Conservation (phyloP, 169 alveolate species). For the Perkinsus marinus region DNA sequence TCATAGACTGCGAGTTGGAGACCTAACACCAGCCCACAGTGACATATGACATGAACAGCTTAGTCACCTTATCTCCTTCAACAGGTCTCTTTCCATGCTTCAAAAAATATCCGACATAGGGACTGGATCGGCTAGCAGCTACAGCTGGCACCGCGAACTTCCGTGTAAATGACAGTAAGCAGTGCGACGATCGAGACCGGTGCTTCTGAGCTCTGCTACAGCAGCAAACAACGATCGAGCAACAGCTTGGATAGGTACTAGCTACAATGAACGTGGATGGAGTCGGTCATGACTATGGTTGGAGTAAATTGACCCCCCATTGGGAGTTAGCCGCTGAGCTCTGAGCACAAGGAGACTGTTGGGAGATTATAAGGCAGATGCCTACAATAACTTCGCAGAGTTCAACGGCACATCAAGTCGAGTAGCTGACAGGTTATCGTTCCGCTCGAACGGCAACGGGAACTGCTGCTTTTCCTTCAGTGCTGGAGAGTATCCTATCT, state of each 20-base stretch:
- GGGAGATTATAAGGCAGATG: no score
- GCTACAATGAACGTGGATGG: neutral
- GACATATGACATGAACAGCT: no score
- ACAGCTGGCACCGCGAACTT: neutral
- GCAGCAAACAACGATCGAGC: neutral
- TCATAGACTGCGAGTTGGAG: neutral
- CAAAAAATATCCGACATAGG: neutral
- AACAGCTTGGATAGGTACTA: neutral
- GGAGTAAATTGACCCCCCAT: no score
- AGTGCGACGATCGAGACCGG: neutral
- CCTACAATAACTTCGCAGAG: no score
- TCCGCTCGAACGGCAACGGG: no score
- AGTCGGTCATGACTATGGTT: no score
- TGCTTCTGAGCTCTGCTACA: neutral
- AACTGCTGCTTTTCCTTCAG: no score
- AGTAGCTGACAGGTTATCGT: no score
- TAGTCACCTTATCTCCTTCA: neutral
- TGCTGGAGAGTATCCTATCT: neutral
- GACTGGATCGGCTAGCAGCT: neutral
- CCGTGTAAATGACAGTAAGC: neutral
- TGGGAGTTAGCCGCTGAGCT: no score
- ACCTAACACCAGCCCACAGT: neutral
- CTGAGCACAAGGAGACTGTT: no score
- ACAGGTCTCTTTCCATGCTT: neutral
- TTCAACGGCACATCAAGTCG: no score